Percentiles rank a stretch among this genome's conserved stretches.
These are phyloP conservation scores for Leishmania major DNA, from an alignment of 208 protist genomes.

Conservation along the genomic window DNA sequence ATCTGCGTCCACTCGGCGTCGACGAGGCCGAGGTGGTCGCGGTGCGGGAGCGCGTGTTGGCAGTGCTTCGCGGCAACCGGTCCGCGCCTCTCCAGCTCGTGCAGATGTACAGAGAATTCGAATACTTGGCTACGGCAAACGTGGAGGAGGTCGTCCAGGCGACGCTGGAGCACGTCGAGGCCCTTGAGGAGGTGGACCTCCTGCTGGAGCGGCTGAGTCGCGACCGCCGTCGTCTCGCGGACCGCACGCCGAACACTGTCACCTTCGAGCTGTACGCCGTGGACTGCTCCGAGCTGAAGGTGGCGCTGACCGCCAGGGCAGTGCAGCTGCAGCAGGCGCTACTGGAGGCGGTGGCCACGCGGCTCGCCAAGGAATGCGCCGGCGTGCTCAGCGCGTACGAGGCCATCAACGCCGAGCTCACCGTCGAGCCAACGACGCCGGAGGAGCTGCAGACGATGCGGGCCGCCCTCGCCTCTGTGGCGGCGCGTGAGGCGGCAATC, in stretches of 20 bases:
- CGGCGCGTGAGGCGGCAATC: constrained; percentile 72
- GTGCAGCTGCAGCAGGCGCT: constrained; percentile 67
- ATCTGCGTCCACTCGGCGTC: constrained; percentile 49
- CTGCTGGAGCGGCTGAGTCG: constrained; percentile 85
- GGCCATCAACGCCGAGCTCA: constrained; percentile 69
- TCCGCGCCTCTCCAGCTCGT: constrained; percentile 85
- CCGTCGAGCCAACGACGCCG: constrained; percentile 81
- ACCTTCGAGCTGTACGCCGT: constrained; percentile 91
- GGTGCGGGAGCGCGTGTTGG: constrained; percentile 50
- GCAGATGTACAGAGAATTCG: constrained; percentile 91
- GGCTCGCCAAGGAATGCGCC: constrained; percentile 59
- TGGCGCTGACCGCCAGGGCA: constrained; percentile 53
- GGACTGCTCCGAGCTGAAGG: constrained; percentile 90
- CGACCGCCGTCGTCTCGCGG: constrained; percentile 76
- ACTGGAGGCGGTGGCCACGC: constrained; percentile 67
- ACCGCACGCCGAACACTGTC: constrained; percentile 87
- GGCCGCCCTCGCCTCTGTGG: constrained; percentile 71
- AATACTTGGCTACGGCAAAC: constrained; percentile 79
- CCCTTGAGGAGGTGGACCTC: constrained; percentile 88
- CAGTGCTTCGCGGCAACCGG: constrained; percentile 67
- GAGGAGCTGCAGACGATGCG: constrained; percentile 92
- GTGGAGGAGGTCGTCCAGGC: constrained; percentile 56
- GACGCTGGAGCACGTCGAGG: constrained; percentile 38
- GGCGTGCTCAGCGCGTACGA: constrained; percentile 74
- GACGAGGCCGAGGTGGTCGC: constrained; percentile 68